Conservation (phyloP, 495 filamentous ascomycete genomes). For the Penicillium coffeae region DNA sequence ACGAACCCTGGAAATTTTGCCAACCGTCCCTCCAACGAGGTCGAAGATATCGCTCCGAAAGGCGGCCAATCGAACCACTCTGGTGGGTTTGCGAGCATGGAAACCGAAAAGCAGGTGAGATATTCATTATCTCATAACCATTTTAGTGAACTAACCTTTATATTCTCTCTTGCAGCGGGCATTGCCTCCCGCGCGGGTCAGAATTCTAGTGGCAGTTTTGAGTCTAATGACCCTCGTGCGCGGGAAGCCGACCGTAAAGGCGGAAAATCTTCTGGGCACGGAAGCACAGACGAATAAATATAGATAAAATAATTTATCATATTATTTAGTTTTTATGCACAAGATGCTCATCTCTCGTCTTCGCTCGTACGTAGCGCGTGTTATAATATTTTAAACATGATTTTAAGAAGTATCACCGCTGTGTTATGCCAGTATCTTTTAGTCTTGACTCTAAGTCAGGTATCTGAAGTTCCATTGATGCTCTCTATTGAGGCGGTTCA, state of each 20-base stretch:
- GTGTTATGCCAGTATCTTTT: no score
- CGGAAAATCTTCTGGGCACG: constrained; percentile 11
- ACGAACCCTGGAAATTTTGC: constrained; percentile 60
- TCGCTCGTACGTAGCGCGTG: no score
- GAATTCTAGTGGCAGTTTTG: constrained; percentile 45
- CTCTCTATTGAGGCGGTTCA: no score
- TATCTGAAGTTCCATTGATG: no score
- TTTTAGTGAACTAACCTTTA: not conserved
- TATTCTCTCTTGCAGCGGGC: constrained; percentile 22
- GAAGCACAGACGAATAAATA: not conserved
- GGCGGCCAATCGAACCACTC: constrained; percentile 43
- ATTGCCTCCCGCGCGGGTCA: constrained; percentile 52
- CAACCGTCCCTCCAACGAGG: constrained; percentile 59
- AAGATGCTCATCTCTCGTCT: not conserved
- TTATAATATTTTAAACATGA: no score
- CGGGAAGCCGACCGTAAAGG: constrained; percentile 48
- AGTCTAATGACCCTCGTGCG: constrained; percentile 42
- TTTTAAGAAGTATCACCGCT: no score
- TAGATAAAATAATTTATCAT: not conserved
- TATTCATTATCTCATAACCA: not conserved
- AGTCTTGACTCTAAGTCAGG: no score
- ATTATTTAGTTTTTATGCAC: not conserved
- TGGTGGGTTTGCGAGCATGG: constrained; percentile 32
- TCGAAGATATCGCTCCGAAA: constrained; percentile 50
- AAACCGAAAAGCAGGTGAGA: constrained; percentile 43